These are phyloP conservation scores for Blastobotrys proliferans DNA, from an alignment of 1,139 yeast genomes.

Conservation along the genomic window DNA sequence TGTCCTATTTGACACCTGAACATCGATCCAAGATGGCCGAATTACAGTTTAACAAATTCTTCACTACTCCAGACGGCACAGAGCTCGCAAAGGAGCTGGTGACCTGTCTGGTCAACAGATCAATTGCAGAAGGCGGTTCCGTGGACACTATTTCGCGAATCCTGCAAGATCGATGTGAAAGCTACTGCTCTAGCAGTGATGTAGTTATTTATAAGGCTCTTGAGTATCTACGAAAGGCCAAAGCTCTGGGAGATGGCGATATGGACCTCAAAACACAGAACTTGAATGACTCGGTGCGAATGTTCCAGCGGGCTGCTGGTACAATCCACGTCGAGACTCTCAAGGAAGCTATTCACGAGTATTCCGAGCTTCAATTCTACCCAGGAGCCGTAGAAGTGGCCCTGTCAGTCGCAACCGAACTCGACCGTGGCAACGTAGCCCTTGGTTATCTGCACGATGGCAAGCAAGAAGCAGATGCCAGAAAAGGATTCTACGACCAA, in stretches of 20 bases:
- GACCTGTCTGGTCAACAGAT: conserved; percentile 83
- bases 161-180: conserved; percentile 88
- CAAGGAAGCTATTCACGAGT: conserved; percentile 73
- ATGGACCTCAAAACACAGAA: conserved; percentile 66
- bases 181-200: conserved; percentile 91
- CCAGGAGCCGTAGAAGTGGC: conserved; percentile 86
- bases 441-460: conserved; percentile 52
- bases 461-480: conserved; percentile 45
- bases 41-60: conserved; percentile 68
- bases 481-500: conserved; percentile 42
- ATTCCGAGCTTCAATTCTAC: conserved; percentile 71
- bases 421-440: conserved; percentile 58
- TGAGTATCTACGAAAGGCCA: conserved; percentile 85
- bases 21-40: conserved; percentile 65
- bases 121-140: conserved; percentile 86
- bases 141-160: conserved; percentile 87
- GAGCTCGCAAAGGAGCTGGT: conserved; percentile 79
- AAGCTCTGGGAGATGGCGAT: conserved; percentile 60
- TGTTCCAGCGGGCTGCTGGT: conserved; percentile 78
- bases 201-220: conserved; percentile 91
- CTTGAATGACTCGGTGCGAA: conserved; percentile 65
- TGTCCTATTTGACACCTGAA: conserved; percentile 62
- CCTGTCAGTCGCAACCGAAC: conserved; percentile 66
- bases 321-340: conserved; percentile 74
- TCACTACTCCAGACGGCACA: conserved; percentile 61